Evolutionary conservation across 305 asterid genomes (phyloP).

Genomic region (Solanum hybrid): DNA sequence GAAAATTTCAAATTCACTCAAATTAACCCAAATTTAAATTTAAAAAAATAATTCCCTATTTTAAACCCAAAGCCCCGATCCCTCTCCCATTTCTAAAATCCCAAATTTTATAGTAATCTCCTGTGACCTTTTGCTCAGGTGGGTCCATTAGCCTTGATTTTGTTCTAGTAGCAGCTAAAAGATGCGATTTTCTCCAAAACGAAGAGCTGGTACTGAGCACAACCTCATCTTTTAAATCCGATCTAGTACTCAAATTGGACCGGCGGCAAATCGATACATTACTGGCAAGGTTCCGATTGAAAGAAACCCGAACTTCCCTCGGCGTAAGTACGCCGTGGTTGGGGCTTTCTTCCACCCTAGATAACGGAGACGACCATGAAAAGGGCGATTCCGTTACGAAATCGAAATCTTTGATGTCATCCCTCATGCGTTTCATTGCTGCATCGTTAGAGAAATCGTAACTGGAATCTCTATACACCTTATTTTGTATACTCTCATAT

Average conservation of each 20-base stretch:
- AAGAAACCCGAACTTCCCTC: slow-evolving; percentile 47
- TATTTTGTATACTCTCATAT: background rate
- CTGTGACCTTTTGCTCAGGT: slow-evolving; percentile 33
- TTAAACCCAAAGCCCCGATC: too few relatives aligned
- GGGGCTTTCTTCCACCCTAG: slow-evolving; percentile 48
- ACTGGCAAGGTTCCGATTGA: slow-evolving; percentile 9
- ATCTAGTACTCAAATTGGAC: slow-evolving; percentile 11
- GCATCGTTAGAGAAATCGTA: slow-evolving; percentile 74
- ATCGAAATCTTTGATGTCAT: slow-evolving; percentile 37
- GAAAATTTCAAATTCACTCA: too few relatives aligned
- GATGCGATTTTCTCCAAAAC: slow-evolving; percentile 30
- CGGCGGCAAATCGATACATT: slow-evolving; percentile 23
- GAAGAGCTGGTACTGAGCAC: slow-evolving; percentile 43
- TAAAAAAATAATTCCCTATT: too few relatives aligned
- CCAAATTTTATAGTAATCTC: slow-evolving; percentile 34
- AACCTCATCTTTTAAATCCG: slow-evolving; percentile 32
- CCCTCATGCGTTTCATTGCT: slow-evolving; percentile 32
- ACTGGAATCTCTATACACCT: slow-evolving; percentile 48
- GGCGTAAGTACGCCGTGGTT: slow-evolving; percentile 27
- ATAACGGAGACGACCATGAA: slow-evolving; percentile 33
- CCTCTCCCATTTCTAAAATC: background rate
- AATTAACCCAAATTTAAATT: too few relatives aligned
- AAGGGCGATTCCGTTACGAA: slow-evolving; percentile 42
- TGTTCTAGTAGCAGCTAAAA: slow-evolving; percentile 24
- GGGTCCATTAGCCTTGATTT: slow-evolving; percentile 44